Conservation (phyloP, 2,329 filamentous ascomycete genomes). For the Parastagonospora nodorum region DNA sequence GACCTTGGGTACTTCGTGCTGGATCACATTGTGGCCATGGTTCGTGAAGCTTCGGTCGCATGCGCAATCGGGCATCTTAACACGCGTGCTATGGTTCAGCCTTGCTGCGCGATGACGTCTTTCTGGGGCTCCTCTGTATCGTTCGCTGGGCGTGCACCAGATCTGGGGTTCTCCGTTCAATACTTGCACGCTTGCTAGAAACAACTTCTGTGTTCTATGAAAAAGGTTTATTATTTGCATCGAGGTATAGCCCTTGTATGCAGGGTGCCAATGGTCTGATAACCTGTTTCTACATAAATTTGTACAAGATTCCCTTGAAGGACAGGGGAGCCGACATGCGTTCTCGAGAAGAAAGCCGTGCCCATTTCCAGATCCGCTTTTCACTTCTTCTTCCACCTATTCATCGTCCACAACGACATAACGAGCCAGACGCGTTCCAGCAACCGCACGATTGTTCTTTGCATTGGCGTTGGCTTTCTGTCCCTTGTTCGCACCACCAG, state of each 20-base stretch:
- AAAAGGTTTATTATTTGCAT: too few species aligned
- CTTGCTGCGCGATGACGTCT: conserved; percentile 5
- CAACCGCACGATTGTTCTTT: conserved; percentile 2
- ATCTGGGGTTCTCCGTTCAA: too few species aligned
- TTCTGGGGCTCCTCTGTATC: neutral
- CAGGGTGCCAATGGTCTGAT: too few species aligned
- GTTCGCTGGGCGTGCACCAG: too few species aligned
- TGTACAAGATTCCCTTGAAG: too few species aligned
- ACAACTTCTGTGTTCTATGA: too few species aligned
- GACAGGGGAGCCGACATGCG: too few species aligned
- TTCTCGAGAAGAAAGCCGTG: too few species aligned
- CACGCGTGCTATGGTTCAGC: neutral
- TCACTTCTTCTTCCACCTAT: neutral
- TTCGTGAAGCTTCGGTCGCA: neutral
- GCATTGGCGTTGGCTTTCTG: neutral
- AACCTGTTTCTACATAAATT: too few species aligned
- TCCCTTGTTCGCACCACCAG: neutral
- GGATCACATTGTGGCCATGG: neutral
- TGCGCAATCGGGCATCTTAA: neutral
- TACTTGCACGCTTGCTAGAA: too few species aligned
- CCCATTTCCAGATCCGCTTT: too few species aligned
- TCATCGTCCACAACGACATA: conserved; percentile 1
- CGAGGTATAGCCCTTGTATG: too few species aligned
- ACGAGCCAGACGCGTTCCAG: conserved; percentile 5
- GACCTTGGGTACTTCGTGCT: neutral